Evolutionary conservation across 2,329 filamentous ascomycete genomes (phyloP).

Genomic region (Fusarium globosum): DNA sequence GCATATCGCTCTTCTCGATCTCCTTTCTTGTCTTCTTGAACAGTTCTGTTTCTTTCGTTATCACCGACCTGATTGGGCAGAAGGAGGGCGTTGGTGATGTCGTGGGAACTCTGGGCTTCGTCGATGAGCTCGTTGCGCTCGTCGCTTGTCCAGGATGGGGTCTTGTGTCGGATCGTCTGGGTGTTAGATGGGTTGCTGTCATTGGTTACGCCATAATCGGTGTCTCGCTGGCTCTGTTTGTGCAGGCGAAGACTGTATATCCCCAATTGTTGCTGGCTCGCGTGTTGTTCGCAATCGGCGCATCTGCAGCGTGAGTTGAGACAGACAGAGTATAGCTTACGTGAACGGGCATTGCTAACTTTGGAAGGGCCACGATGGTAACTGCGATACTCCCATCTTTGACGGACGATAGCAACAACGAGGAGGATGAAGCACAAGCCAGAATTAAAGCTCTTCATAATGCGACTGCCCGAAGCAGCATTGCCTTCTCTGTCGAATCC

Average conservation of each 20-base stretch:
- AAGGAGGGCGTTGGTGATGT: slow-evolving; percentile 80
- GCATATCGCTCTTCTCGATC: slow-evolving; percentile 87
- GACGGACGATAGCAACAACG: slow-evolving; percentile 61
- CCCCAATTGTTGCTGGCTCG: slow-evolving; percentile 87
- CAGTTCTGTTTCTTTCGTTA: slow-evolving; percentile 84
- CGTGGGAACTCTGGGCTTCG: slow-evolving; percentile 86
- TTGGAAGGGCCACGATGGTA: slow-evolving; percentile 84
- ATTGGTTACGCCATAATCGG: slow-evolving; percentile 86
- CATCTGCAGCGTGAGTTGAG: slow-evolving; percentile 78
- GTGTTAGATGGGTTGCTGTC: slow-evolving; percentile 78
- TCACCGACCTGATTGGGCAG: slow-evolving; percentile 83
- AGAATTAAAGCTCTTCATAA: slow-evolving; percentile 51
- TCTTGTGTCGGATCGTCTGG: slow-evolving; percentile 78
- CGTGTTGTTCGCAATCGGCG: slow-evolving; percentile 89
- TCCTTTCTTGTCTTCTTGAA: slow-evolving; percentile 92
- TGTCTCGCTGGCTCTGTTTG: slow-evolving; percentile 79
- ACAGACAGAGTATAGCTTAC: background rate
- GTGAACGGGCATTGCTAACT: slow-evolving; percentile 21
- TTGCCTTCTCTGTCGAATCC: slow-evolving; percentile 76
- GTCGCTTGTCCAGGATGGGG: slow-evolving; percentile 86
- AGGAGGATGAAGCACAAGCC: slow-evolving; percentile 41
- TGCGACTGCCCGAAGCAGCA: slow-evolving; percentile 62
- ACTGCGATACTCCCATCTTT: slow-evolving; percentile 88
- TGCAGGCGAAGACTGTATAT: slow-evolving; percentile 88
- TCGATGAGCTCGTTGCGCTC: slow-evolving; percentile 83